Evolutionary conservation across 176 grass and related monocot species (phyloP).

Genomic region (Paspalum vaginatum): DNA sequence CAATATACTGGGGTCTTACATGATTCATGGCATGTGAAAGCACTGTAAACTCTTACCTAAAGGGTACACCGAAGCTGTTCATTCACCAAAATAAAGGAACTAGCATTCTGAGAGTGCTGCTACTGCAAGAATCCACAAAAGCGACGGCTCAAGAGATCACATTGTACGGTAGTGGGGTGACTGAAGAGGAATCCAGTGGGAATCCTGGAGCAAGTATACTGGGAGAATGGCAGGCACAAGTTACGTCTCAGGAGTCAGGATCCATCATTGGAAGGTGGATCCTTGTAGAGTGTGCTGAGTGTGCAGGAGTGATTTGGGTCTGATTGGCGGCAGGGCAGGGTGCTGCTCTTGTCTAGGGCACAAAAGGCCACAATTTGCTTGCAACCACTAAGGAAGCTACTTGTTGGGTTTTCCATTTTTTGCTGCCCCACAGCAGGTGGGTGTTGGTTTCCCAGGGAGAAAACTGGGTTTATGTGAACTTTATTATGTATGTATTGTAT

Average conservation of each 20-base stretch:
- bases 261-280: slow-evolving; percentile 59
- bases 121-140: slow-evolving; percentile 55
- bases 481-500: slow-evolving; percentile 23
- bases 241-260: slow-evolving; percentile 27
- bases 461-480: slow-evolving; percentile 23
- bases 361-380: slow-evolving; percentile 37
- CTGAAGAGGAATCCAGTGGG: slow-evolving; percentile 46
- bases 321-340: slow-evolving; percentile 45
- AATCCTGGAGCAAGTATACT: slow-evolving; percentile 53
- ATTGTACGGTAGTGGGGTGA: slow-evolving; percentile 43
- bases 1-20: slow-evolving; percentile 1
- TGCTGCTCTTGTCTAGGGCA: slow-evolving; percentile 53
- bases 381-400: slow-evolving; percentile 51
- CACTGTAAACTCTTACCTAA: slow-evolving; percentile 33
- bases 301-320: slow-evolving; percentile 44
- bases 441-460: slow-evolving; percentile 33
- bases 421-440: slow-evolving; percentile 36
- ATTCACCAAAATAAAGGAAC: slow-evolving; percentile 46
- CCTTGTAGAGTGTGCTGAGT: slow-evolving; percentile 50
- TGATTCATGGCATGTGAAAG: slow-evolving; percentile 34
- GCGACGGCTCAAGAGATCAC: slow-evolving; percentile 42
- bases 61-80: slow-evolving; percentile 27
- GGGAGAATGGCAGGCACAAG: slow-evolving; percentile 47
- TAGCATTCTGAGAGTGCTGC: slow-evolving; percentile 28
- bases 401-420: slow-evolving; percentile 44